Base-by-base conservation (phyloP, 306 rosid genomes). In the Rubus idaeus region DNA sequence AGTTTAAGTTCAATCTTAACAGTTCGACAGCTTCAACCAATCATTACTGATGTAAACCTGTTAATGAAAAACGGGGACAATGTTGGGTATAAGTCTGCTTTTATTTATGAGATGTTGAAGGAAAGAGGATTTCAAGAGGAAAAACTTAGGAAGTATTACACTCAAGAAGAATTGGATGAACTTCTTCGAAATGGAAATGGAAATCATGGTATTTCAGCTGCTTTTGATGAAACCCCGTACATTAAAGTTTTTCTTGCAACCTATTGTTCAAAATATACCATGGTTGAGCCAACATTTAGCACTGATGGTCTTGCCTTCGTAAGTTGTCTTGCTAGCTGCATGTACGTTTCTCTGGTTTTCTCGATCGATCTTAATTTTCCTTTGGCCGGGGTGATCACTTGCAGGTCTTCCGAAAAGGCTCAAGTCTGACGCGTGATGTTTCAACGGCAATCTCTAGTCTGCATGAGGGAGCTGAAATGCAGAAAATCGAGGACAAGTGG, bases 291-390 rank as follows among this genome's bases (percentile, higher is more conserved):
- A 5, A 80, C 51, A 39, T 88, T 85, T 58, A 85, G 77, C 73
- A 46, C 85, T 0, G 91, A 83, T 7, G 96, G 97, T 37, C 87
- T 89, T 80, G 90, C 88, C 58, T 92, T 88, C 75, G 97, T 92
- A 78, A 88, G 87, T 78, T 65, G 63, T 65, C 4, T 10, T 2
- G 35, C 8, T 56, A 49, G 50, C 30, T 40, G 44, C 44, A 10
- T 52, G 6, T 11, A 52, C 2, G 62, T 39, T 52, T 40, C 26
- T 23, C 26, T 23, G 26, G 5, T 30, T 5, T 1, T 0, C 10
- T 10, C 10, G 35, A 30, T 30, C 35, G 26, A 23, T 23, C 26
- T 23, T 23, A 23, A 23, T 23, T 23, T 23, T 23, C 26, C 26
- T 23, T 23, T 23, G 26, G 26, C 26, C 26, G 40, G 42, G 45